Conservation (phyloP, 2,329 filamentous ascomycete genomes). For the Pseudocercospora crystallina region DNA sequence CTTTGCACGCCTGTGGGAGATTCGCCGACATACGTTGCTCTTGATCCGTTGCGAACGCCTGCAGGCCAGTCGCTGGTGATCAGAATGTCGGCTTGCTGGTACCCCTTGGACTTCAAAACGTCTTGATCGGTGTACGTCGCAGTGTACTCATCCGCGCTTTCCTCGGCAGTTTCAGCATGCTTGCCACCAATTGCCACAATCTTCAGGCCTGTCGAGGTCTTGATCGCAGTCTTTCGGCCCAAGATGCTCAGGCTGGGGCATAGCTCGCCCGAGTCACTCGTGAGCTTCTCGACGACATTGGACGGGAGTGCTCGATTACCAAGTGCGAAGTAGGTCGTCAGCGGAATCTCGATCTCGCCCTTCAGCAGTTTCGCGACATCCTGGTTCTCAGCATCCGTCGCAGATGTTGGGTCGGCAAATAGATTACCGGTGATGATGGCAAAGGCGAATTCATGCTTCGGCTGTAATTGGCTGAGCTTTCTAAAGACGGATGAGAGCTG, state of each 20-base stretch:
- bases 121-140: conserved; percentile 77
- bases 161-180: conserved; percentile 20
- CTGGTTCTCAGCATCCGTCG: conserved; percentile 49
- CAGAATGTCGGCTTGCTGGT: conserved; percentile 79
- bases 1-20: conserved; percentile 38
- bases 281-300: conserved; percentile 69
- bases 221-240: conserved; percentile 81
- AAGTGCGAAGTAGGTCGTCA: conserved; percentile 89
- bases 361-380: conserved; percentile 58
- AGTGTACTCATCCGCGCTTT: conserved; percentile 61
- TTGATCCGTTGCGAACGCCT: conserved; percentile 54
- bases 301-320: conserved; percentile 72
- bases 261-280: conserved; percentile 67
- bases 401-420: conserved; percentile 58
- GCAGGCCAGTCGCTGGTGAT: conserved; percentile 85
- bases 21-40: conserved; percentile 39
- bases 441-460: conserved; percentile 85
- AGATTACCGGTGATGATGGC: conserved; percentile 82
- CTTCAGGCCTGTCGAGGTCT: conserved; percentile 83
- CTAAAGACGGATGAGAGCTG: conserved; percentile 70
- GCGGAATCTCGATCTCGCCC: conserved; percentile 70
- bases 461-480: conserved; percentile 78
- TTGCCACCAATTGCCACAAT: conserved; percentile 84
- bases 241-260: conserved; percentile 91
- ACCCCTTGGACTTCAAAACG: conserved; percentile 54